A percentile compares a stretch with the other conserved stretches of the same genome.
phyloP scores from a whole-genome alignment of 139 green algal species.

The Chara braunii region DNA sequence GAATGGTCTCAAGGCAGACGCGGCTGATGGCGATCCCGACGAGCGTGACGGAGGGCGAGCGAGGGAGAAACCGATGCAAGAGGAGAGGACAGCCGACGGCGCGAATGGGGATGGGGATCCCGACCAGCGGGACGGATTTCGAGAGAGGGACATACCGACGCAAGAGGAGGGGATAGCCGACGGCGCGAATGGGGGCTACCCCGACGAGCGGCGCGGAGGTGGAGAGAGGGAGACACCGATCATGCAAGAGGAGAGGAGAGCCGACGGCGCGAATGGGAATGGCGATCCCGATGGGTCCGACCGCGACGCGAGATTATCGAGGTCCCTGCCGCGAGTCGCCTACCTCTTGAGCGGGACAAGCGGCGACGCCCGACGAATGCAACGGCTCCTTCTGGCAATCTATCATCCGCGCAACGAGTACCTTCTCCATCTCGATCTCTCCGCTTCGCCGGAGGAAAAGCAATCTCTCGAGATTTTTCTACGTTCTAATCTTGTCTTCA shows the following conservation, averaged over 20 bases:
- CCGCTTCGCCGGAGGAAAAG: not conserved
- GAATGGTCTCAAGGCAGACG: not conserved
- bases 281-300: no score
- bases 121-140: not conserved
- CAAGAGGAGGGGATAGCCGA: no score
- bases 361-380: not conserved
- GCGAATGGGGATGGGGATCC: not conserved
- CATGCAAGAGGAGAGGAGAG: no score
- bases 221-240: no score
- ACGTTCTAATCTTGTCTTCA: not conserved
- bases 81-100: not conserved
- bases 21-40: not conserved
- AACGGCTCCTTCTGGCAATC: constrained; percentile 11
- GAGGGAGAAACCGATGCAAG: not conserved
- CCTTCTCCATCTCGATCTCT: constrained; percentile 4
- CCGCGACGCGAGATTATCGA: not conserved
- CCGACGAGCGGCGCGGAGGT: no score
- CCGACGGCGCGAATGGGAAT: no score
- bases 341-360: constrained; percentile 4
- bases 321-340: not conserved
- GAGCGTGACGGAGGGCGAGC: not conserved
- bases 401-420: constrained; percentile 24
- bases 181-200: no score
- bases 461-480: not conserved
- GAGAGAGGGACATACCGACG: no score